Percentiles rank a stretch among this genome's conserved stretches.
These are phyloP conservation scores for Phytopythium aichiense DNA, from an alignment of 352 stramenopile genomes.

Conservation along the genomic window DNA sequence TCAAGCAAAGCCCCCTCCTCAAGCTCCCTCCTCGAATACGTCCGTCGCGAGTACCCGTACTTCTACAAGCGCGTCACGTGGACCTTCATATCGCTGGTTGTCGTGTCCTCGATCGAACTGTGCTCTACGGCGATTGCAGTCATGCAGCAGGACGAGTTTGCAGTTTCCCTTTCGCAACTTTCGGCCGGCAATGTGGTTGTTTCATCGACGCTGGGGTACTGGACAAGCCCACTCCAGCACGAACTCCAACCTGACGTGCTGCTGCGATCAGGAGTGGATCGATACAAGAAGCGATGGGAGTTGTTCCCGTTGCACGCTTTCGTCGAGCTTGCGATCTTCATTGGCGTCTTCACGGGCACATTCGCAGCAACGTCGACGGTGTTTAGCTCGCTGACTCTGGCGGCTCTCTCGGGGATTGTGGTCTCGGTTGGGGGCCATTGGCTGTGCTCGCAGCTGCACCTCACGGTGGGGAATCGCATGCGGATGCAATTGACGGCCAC, in stretches of 20 bases:
- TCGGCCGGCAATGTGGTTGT: conserved; percentile 69
- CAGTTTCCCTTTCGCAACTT: conserved; percentile 67
- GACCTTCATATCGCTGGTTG: conserved; percentile 71
- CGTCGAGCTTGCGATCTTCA: conserved; percentile 63
- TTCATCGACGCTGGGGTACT: conserved; percentile 55
- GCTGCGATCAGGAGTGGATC: conserved; percentile 40
- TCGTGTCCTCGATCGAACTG: conserved; percentile 63
- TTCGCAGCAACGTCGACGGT: conserved; percentile 67
- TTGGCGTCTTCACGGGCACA: conserved; percentile 71
- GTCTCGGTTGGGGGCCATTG: conserved; percentile 71
- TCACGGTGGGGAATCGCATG: conserved; percentile 50
- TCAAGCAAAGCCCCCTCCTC: conserved; percentile 7
- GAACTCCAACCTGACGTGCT: conserved; percentile 57
- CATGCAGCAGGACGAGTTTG: conserved; percentile 33
- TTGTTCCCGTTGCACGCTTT: conserved; percentile 77
- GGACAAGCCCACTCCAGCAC: conserved; percentile 61
- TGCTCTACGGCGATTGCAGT: conserved; percentile 55
- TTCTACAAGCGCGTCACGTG: conserved; percentile 75
- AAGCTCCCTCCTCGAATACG: conserved; percentile 19
- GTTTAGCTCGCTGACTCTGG: conserved; percentile 73
- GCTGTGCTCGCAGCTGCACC: conserved; percentile 52
- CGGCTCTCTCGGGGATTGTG: conserved; percentile 65
- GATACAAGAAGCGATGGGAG: conserved; percentile 72
- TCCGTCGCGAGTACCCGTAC: conserved; percentile 35
- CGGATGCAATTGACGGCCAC: conserved; percentile 64